phyloP scores from a whole-genome alignment of 352 stramenopile species.

The Pythium myriotylum region DNA sequence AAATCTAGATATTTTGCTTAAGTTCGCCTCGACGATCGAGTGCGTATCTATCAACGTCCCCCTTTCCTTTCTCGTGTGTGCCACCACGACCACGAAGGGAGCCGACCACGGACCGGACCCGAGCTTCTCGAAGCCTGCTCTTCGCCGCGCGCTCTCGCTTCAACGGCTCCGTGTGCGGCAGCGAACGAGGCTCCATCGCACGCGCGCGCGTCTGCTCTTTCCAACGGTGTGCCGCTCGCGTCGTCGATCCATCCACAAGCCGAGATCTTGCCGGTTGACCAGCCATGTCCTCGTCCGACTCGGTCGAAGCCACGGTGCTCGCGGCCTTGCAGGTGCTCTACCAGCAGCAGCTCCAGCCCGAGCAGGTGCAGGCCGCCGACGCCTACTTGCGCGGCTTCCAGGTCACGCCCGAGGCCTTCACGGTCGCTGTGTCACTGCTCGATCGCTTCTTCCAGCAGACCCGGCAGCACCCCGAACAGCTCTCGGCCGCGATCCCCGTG shows the following conservation, averaged over 20 bases:
- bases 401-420: slow-evolving; percentile 75
- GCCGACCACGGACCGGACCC: too few relatives aligned
- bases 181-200: neutral
- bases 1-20: neutral
- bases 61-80: neutral
- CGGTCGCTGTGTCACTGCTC: slow-evolving; percentile 60
- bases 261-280: neutral
- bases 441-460: slow-evolving; percentile 49
- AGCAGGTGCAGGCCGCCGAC: slow-evolving; percentile 67
- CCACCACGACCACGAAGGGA: too few relatives aligned
- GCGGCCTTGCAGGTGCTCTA: slow-evolving; percentile 72
- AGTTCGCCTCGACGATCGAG: neutral
- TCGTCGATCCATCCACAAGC: slow-evolving; percentile 5
- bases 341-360: slow-evolving; percentile 49
- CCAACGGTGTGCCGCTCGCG: neutral
- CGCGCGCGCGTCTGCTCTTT: neutral
- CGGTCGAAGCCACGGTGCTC: slow-evolving; percentile 43
- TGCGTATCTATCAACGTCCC: too few relatives aligned
- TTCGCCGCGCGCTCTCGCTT: too few relatives aligned
- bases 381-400: slow-evolving; percentile 81
- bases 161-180: neutral
- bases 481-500: slow-evolving; percentile 36
- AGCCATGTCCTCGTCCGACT: slow-evolving; percentile 11
- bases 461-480: slow-evolving; percentile 24
- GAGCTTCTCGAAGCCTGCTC: too few relatives aligned